Conservation (phyloP, 208 protist genomes). For the Acanthamoeba castellanii region DNA sequence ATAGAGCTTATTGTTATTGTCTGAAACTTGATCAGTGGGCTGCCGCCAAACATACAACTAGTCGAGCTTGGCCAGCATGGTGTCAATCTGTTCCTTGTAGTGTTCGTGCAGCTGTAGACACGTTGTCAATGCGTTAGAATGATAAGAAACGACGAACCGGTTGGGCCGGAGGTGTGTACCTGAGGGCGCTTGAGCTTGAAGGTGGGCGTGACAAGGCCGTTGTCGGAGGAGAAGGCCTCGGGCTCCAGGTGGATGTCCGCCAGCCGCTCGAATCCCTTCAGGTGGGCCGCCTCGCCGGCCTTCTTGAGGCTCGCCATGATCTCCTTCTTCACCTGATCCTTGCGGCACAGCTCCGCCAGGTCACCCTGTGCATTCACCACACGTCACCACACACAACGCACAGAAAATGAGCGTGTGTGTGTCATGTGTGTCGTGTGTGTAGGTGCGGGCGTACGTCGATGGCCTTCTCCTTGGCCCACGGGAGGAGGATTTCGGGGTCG, state of each 20-base stretch:
- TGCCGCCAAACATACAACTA: background rate
- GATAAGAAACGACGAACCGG: background rate
- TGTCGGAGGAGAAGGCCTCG: slow-evolving; percentile 87
- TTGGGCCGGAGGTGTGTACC: background rate
- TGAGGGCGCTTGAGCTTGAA: slow-evolving; percentile 89
- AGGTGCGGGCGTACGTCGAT: background rate
- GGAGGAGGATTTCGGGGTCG: slow-evolving; percentile 80
- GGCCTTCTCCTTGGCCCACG: slow-evolving; percentile 72
- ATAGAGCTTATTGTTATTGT: too few species aligned
- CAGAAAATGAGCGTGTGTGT: too few species aligned
- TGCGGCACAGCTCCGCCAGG: slow-evolving; percentile 62
- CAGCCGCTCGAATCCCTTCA: slow-evolving; percentile 87
- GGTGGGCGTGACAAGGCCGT: slow-evolving; percentile 91
- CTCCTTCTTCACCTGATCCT: slow-evolving; percentile 78
- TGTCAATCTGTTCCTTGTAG: background rate
- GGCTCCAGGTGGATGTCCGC: slow-evolving; percentile 80
- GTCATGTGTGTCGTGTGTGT: too few species aligned
- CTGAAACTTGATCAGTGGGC: background rate
- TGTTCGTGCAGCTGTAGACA: background rate
- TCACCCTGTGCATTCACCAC: background rate
- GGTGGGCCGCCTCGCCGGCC: slow-evolving; percentile 74
- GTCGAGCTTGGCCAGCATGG: background rate
- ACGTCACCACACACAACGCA: background rate
- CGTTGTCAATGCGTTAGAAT: too few species aligned
- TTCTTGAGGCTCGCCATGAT: slow-evolving; percentile 77